Base-by-base conservation (phyloP, 2,329 filamentous ascomycete species). In the Diplocarpon rosae region DNA sequence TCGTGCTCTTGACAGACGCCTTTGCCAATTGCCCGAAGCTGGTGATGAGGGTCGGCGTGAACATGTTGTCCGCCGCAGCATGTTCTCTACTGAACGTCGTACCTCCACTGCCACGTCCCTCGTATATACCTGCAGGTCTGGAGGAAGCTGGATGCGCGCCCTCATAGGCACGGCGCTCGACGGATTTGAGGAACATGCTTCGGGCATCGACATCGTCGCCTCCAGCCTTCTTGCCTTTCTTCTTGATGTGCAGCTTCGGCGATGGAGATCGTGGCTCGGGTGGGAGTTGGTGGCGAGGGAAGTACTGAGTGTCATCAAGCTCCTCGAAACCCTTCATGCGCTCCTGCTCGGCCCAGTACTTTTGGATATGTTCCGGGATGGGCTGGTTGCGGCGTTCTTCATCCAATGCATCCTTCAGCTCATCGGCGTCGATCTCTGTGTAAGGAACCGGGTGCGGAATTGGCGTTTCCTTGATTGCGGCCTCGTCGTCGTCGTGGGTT, bases 341-440 rank as follows among this genome's bases (percentile, higher is more conserved):
- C 33, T 43, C 33, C 15, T 43, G 41, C 2, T 43, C 34, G 14
- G 36, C 41, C 41, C 34, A 37, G 34, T 43, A 32, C 24, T 32
- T 14, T 13, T 31, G 27, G 17, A 37, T 31, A 27, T 31, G 41
- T 12, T 15, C 2, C 30, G 41, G 28, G 3, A 43, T 6, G 5
- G 29, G 28, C 15, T 30, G 27, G 15, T 43, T 24, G 24, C 15
- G 28, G 8, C 14, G 14, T 3, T 15, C 14, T 28, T 37, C 34
- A 5, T 30, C 14, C 11, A 30, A 9, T 8, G 13, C 11, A 3
- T 37, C 14, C 3, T 20, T 15, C 8, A 43, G 4, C 9, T 17
- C 28, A 7, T 37, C 28, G 5, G 32, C 17, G 24, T 42, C 39
- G 14, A 42, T n/a, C 6, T 5, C 31, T 5, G 24, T 24, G 24